phyloP scores from a whole-genome alignment of 1,139 yeast species.

The Yamadazyma diospyri region DNA sequence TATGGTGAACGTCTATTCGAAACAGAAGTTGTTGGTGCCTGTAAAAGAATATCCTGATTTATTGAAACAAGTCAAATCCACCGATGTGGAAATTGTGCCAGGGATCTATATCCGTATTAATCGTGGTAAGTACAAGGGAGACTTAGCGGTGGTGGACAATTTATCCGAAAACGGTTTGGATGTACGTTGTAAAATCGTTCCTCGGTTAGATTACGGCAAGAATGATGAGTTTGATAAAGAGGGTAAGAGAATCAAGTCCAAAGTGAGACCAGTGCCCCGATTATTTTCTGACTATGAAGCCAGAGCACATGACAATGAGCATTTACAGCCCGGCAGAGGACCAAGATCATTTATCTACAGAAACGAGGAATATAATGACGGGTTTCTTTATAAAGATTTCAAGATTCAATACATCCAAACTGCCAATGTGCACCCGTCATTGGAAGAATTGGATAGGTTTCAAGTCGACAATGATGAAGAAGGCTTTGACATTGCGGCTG shows the following conservation, averaged over 20 bases:
- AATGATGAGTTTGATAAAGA: constrained; percentile 56
- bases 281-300: constrained; percentile 74
- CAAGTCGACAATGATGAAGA: constrained; percentile 69
- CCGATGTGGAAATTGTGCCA: constrained; percentile 84
- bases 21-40: constrained; percentile 79
- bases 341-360: constrained; percentile 70
- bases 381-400: constrained; percentile 82
- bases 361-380: constrained; percentile 87
- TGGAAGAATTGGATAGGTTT: constrained; percentile 86
- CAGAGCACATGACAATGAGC: constrained; percentile 49
- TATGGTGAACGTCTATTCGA: constrained; percentile 76
- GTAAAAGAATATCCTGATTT: constrained; percentile 94
- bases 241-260: constrained; percentile 50
- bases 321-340: constrained; percentile 73
- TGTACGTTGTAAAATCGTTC: constrained; percentile 87
- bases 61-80: constrained; percentile 82
- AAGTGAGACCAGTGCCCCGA: constrained; percentile 78
- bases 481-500: constrained; percentile 78
- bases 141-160: constrained; percentile 88
- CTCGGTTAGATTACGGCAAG: constrained; percentile 87
- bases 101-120: constrained; percentile 90
- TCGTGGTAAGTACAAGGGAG: constrained; percentile 90
- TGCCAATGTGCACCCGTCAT: constrained; percentile 78
- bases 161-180: constrained; percentile 93
- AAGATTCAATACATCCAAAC: constrained; percentile 79